phyloP scores from a whole-genome alignment of 2,329 filamentous ascomycete species.

The Fusarium sp. region DNA sequence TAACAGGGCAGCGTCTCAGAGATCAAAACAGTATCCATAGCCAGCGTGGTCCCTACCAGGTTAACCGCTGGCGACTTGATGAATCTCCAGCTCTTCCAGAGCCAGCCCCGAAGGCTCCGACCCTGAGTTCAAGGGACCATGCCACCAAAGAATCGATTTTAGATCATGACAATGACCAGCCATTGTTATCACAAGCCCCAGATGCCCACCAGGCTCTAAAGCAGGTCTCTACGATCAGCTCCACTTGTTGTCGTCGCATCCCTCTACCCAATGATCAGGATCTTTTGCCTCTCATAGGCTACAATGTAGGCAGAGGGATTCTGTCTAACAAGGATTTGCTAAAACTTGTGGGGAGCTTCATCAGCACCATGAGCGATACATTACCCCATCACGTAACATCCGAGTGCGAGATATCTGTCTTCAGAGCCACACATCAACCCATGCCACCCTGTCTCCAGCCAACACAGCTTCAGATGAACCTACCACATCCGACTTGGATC shows the following conservation, averaged over 20 bases:
- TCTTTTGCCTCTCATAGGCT: constrained; percentile 18
- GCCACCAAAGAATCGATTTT: neutral
- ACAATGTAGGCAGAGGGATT: constrained; percentile 26
- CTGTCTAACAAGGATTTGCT: constrained; percentile 18
- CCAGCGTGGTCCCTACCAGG: constrained; percentile 5
- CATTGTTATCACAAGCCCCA: neutral
- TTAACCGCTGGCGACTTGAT: constrained; percentile 24
- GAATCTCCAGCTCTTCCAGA: neutral
- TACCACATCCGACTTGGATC: constrained; percentile 25
- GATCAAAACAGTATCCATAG: neutral
- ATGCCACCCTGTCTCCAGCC: constrained; percentile 17
- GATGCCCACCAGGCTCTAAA: neutral
- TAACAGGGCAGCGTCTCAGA: constrained; percentile 8
- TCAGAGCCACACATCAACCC: neutral
- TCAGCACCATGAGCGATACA: neutral
- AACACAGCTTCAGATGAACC: constrained; percentile 33
- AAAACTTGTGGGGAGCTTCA: neutral
- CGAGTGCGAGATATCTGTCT: neutral
- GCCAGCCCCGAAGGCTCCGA: neutral
- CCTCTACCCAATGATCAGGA: constrained; percentile 12
- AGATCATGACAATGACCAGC: too few species aligned
- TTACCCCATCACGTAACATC: neutral
- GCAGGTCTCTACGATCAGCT: neutral
- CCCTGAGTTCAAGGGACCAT: neutral
- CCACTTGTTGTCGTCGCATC: accelerated